Base-by-base conservation (phyloP, 371 early-diverging fungal species). In the Catenaria anguillulae region DNA sequence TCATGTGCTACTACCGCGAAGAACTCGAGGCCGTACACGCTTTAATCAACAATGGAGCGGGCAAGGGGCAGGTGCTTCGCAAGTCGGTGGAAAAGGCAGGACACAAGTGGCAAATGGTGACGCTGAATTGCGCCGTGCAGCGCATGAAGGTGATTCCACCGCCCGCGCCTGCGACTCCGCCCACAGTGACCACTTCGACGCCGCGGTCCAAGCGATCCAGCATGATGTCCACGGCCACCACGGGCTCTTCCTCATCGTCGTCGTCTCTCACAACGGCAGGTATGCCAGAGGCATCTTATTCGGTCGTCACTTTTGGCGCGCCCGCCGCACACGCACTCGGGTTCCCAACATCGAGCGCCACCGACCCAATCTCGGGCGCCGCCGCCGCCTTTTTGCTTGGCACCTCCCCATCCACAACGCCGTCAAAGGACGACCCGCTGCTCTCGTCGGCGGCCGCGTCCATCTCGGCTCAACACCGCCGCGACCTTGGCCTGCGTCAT, bases 281-380 rank as follows among this genome's bases (percentile, higher is more conserved):
- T n/a, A n/a, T 8, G 46, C n/a, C 46, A 4, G n/a, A 21, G 46
- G 1, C 8, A 21, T 21, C 26, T 3, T 50, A 50, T 21, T 58
- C 58, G 40, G 58, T 58, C 17, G 24, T 42, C 24, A 58, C 58
- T n/a, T 33, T 58, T 23, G 58, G 58, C 29, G 58, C 36, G n/a
- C 58, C 58, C 19, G 36, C 58, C 17, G 58, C 58, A 19, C 58
- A 58, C 43, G 58, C 58, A 26, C 58, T 58, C 43, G 58, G 52
- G 52, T 31, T 29, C 31, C 13, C 37, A 13, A 8, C 37, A 13
- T 37, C 37, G 37, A 8, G n/a, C n/a, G n/a, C n/a, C n/a, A n/a
- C n/a, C n/a, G n/a, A n/a, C n/a, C n/a, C 37, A 13, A 37, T 13
- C 8, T 37, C 37, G 37, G 37, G 37, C 37, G 13, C 8, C 37